Base-by-base conservation (phyloP, 805 yeast genomes). In the Ogataea zsoltii region DNA sequence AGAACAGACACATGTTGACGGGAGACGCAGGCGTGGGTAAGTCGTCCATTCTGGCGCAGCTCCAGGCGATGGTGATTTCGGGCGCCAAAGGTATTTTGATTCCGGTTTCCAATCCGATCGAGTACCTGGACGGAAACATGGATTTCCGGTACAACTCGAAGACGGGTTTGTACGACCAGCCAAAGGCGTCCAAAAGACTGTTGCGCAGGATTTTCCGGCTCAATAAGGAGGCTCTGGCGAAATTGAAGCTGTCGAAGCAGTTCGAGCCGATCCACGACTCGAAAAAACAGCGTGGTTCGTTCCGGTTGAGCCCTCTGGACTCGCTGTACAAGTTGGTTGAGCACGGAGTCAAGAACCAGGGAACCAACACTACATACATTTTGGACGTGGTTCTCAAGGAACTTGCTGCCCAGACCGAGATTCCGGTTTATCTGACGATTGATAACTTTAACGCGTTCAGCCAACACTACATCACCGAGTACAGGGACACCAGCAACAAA, bases 1-100 rank as follows among this genome's bases (percentile, higher is more conserved):
- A 65, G 11, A 84, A 80, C 58, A 73, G 84, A 55, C 55, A 76
- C 25, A 69, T 82, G 25, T 49, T 88, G n/a, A 62, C 77, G 16
- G 96, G 96, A 34, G 82, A 76, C 44, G 67, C 77, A 35, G 96
- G 96, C 39, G 74, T 78, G 10, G 97, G 97, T 7, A 91, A 90
- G 69, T 78, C 92, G 3, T 79, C 88, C 0, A 58, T 83, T 31
- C 56, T 90, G 38, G 65, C 91, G 0, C 96, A 90, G 63, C 71
- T 83, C 2, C 84, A 84, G 34, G 79, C 85, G 0, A 64, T 86
- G 38, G 60, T 67, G 9, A 56, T 71, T 28, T 60, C 66, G 26
- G 63, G 70, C 14, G 16, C 31, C 11, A 65, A 55, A 11, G 49
- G 75, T 21, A 70, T 84, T 13, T 66, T 88, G 4, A 56, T 90